Conservation (phyloP, 768 basidiomycete genomes). For the Russula olivacea region DNA sequence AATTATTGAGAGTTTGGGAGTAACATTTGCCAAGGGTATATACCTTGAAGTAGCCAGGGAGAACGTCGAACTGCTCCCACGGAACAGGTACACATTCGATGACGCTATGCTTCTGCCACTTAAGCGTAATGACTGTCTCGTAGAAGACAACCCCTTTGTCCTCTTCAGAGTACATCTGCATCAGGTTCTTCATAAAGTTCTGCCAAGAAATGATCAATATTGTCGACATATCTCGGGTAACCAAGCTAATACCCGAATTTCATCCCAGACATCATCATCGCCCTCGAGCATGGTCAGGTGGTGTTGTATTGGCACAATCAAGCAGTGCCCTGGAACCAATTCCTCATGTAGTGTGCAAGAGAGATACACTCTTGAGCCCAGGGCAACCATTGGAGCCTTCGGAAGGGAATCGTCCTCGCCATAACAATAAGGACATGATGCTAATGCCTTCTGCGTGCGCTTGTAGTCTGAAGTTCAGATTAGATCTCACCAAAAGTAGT, state of each 20-base stretch:
- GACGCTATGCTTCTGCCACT: constrained; percentile 83
- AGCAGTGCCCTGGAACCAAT: constrained; percentile 84
- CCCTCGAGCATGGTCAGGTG: constrained; percentile 86
- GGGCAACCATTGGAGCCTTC: constrained; percentile 80
- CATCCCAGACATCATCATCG: constrained; percentile 98
- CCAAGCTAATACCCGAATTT: constrained; percentile 68
- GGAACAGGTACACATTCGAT: constrained; percentile 94
- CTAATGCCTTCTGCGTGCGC: constrained; percentile 83
- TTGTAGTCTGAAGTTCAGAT: constrained; percentile 68
- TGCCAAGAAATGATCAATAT: constrained; percentile 27
- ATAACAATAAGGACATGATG: constrained; percentile 83
- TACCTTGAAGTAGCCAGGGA: constrained; percentile 93
- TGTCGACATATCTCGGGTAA: not conserved
- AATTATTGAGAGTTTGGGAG: not conserved
- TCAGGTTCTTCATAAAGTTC: constrained; percentile 88
- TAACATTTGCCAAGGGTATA: constrained; percentile 21
- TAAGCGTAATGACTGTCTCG: constrained; percentile 85
- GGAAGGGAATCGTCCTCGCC: constrained; percentile 90
- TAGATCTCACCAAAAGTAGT: constrained; percentile 6
- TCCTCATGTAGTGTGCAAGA: constrained; percentile 85
- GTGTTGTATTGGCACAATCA: constrained; percentile 95
- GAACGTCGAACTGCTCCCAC: constrained; percentile 78
- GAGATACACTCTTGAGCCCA: constrained; percentile 89
- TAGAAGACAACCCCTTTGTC: constrained; percentile 94
- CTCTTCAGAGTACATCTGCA: constrained; percentile 89